Evolutionary conservation across 2,329 filamentous ascomycete genomes (phyloP), one percentile per base, ranked within the genome.

Genomic region (Fusarium concolor): DNA sequence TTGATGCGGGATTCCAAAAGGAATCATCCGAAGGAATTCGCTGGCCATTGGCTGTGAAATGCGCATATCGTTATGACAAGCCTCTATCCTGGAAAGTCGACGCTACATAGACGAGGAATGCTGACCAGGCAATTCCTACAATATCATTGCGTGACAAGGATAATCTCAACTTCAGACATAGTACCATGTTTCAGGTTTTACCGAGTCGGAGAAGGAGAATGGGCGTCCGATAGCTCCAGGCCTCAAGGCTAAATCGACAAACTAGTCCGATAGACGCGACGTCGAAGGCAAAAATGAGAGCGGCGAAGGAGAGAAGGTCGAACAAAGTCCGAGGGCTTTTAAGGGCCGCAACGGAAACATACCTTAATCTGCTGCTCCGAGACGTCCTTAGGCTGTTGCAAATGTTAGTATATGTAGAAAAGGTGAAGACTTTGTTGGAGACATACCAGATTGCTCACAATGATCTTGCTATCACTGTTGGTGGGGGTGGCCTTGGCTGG

Each of bases 321-420:
- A 91, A 86, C 83, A 86, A 89, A 90, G 86, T 88, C 89, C 88
- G 80, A 86, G 85, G 89, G 85, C 82, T 78, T 81, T 79, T 15
- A 83, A 81, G 78, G 83, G 88, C 90, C 90, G 90, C 86, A 91
- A 88, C 86, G 90, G 94, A 92, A 94, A 99, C 96, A 96, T 99
- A 99, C 96, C 96, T 99, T 98, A 86, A 99, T 96, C 90, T 96
- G 93, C 85, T 85, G 85, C 88, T 98, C 95, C 84, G 90, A 93
- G 82, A 99, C 94, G 89, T 99, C 96, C 85, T 91, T 90, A 80
- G 96, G 96, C 93, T 98, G 73, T 33, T 56, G 18, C 10, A 9
- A 15, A 26, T 28, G 81, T 92, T 84, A 91, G 86, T 47, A 44
- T n/a, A 15, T 7, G 15, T n/a, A 12, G 35, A 22, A 3, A n/a